Evolutionary conservation across 2,329 filamentous ascomycete species (phyloP), one percentile per base, ranked within the genome.

Genomic region (Akanthomyces lecanii): DNA sequence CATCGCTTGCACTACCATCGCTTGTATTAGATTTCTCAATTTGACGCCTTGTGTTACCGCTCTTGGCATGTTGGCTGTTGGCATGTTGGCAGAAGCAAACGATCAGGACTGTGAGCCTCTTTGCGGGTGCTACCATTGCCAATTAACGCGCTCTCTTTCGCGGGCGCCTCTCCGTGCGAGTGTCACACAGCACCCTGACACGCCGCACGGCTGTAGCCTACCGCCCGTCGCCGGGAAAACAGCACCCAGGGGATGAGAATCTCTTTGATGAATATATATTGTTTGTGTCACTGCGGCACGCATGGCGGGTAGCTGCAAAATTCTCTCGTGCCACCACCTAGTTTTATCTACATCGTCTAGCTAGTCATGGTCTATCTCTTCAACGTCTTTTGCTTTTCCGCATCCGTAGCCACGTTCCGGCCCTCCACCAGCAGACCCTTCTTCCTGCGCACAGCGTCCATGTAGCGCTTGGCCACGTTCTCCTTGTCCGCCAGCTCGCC

Each of bases 391-490:
- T 88, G 94, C 85, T 99, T 99, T 85, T 97, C 93, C 1, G 92
- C 95, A 80, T 95, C 91, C 65, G 87, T 89, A 47, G 92, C 89
- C 68, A 91, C 84, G 69, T 89, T 82, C 68, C 89, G 85, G 1
- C 90, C 90, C 78, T 89, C 87, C 3, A 99, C 89, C 69, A 96
- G 77, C 76, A 99, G 72, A 0, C 95, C 95, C 85, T 99, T 99
- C 75, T 92, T 83, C 73, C 82, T 83, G 71, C 95, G 82, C 47
- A 99, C 94, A 44, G 84, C 81, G 78, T 99, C 95, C 85, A 99
- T 93, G 80, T 98, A 98, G 72, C 90, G 80, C 85, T 96, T 97
- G 28, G 95, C 95, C 57, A 98, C 91, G 77, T 97, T 98, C 81
- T 98, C 95, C 72, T 86, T 85, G 77, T 99, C 95, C 4, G 91